Percentiles rank a stretch among this genome's conserved stretches.
Evolutionary conservation across 129 eudicot species (phyloP).

Genomic region (Flaveria sonorensis): DNA sequence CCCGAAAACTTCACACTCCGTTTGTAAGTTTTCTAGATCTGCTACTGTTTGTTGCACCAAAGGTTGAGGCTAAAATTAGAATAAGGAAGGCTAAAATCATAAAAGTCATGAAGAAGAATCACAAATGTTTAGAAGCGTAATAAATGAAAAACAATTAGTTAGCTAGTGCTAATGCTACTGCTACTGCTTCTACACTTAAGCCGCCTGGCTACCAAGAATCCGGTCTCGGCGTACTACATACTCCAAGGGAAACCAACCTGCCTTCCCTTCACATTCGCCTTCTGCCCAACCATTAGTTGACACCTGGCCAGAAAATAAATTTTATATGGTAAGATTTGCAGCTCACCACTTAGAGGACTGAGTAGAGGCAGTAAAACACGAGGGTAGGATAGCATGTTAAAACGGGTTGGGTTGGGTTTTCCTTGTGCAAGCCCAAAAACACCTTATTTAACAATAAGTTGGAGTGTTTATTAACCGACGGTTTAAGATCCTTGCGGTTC

Average conservation of each 20-base stretch:
- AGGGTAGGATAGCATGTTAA: background rate
- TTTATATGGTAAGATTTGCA: background rate
- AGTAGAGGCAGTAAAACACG: background rate
- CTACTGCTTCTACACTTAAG: slow-evolving; percentile 45
- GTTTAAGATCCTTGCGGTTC: background rate
- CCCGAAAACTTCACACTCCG: too few species aligned
- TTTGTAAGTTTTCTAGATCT: background rate
- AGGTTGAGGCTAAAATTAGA: background rate
- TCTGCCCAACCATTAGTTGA: slow-evolving; percentile 96
- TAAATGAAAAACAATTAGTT: slow-evolving; percentile 20
- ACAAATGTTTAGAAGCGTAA: slow-evolving; percentile 13
- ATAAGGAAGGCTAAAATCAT: slow-evolving; percentile 7
- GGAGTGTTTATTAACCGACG: too few species aligned
- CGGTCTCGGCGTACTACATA: slow-evolving; percentile 85
- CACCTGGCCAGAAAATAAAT: slow-evolving; percentile 48
- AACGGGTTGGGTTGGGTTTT: background rate
- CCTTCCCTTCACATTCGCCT: slow-evolving; percentile 97
- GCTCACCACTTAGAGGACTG: background rate
- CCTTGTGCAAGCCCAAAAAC: background rate
- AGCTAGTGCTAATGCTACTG: background rate
- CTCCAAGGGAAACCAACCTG: slow-evolving; percentile 94
- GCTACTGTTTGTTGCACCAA: background rate
- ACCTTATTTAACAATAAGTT: background rate
- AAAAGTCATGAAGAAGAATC: slow-evolving; percentile 13
- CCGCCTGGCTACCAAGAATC: slow-evolving; percentile 77